These are phyloP conservation scores for cucumber (Cucumis sativus) DNA, from an alignment of 306 rosid genomes.

Conservation along the genomic window Cucumber_9930_V3 NC_026656.2:19185001-19185500, in stretches of 20 bases:
- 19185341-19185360: background rate
- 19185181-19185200: constrained; percentile 88
- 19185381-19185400: background rate
- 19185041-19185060: constrained; percentile 98
- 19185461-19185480: background rate
- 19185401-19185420: background rate
- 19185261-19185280: background rate
- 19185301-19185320: background rate
- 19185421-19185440: background rate
- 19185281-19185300: background rate
- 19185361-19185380: background rate
- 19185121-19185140: constrained; percentile 58
- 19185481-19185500: background rate
- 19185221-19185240: constrained; percentile 88
- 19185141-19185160: constrained; percentile 85
- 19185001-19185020: constrained; percentile 80
- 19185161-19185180: constrained; percentile 88
- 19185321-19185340: background rate
- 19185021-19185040: constrained; percentile 86
- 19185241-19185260: background rate
- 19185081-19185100: constrained; percentile 92
- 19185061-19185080: constrained; percentile 90
- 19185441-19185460: background rate
- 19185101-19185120: constrained; percentile 45
- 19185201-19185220: constrained; percentile 90